Evolutionary conservation across 2,329 filamentous ascomycete genomes (phyloP).

Genomic region (Colletotrichum sublineola): DNA sequence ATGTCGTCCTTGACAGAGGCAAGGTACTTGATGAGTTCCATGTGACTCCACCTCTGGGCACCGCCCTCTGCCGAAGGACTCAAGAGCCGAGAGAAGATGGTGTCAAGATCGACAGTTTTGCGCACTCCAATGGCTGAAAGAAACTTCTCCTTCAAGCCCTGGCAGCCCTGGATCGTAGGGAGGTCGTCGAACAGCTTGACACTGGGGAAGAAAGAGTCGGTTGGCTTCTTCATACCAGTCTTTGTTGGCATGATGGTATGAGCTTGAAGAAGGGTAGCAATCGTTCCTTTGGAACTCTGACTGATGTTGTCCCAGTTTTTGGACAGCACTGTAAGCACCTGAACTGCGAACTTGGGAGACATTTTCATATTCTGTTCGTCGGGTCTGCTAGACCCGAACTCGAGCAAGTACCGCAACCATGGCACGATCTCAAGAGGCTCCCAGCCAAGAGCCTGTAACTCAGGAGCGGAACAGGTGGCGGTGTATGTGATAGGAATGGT

Average conservation of each 20-base stretch:
- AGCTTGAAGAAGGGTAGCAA: conserved; percentile 74
- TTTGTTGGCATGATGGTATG: conserved; percentile 90
- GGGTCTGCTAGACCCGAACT: conserved; percentile 70
- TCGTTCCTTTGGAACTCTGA: conserved; percentile 72
- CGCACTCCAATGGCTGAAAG: conserved; percentile 86
- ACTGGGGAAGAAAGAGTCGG: conserved; percentile 91
- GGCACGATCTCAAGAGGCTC: conserved; percentile 84
- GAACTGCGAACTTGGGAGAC: conserved; percentile 79
- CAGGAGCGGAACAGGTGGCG: conserved; percentile 72
- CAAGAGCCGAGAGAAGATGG: conserved; percentile 90
- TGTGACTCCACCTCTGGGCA: conserved; percentile 86
- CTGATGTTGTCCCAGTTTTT: conserved; percentile 91
- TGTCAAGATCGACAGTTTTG: conserved; percentile 94
- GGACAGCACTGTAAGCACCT: conserved; percentile 83
- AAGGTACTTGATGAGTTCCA: conserved; percentile 94
- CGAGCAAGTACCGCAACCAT: conserved; percentile 88
- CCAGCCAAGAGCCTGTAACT: conserved; percentile 89
- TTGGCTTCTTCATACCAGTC: conserved; percentile 86
- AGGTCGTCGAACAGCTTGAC: conserved; percentile 96
- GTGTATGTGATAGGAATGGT: conserved; percentile 91
- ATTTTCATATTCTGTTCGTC: conserved; percentile 78
- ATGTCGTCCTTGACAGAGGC: conserved; percentile 92
- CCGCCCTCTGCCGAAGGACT: conserved; percentile 66
- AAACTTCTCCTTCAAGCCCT: conserved; percentile 91
- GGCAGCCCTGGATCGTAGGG: conserved; percentile 81